A percentile compares a stretch with the other conserved stretches of the same genome.
Evolutionary conservation across 2,329 filamentous ascomycete species (phyloP).

Genomic region (Cladosporium velox): DNA sequence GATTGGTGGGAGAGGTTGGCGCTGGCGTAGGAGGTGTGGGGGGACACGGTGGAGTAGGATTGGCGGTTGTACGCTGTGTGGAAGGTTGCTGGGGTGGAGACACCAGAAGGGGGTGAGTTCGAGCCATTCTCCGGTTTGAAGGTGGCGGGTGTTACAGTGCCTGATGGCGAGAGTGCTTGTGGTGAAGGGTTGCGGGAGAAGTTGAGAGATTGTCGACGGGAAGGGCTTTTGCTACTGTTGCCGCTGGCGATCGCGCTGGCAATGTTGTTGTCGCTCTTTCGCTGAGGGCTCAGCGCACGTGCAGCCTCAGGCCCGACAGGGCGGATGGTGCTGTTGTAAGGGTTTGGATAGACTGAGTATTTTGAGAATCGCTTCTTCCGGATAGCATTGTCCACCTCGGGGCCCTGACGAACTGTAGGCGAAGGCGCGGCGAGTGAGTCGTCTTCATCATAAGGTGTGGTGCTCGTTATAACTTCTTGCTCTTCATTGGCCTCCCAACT

Average conservation of each 20-base stretch:
- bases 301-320: slow-evolving; percentile 12
- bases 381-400: slow-evolving; percentile 11
- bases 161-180: neutral
- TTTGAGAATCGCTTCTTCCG: slow-evolving; percentile 16
- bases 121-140: slow-evolving; percentile 11
- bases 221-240: neutral
- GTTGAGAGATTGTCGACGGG: slow-evolving; percentile 15
- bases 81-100: slow-evolving; percentile 18
- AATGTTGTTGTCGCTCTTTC: slow-evolving; percentile 2
- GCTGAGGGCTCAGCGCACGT: slow-evolving; percentile 10
- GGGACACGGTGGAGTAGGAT: neutral
- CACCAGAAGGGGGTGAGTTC: neutral
- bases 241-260: neutral
- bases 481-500: slow-evolving; percentile 17
- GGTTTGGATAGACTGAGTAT: slow-evolving; percentile 16
- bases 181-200: slow-evolving; percentile 16
- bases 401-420: slow-evolving; percentile 14
- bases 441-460: slow-evolving; percentile 14
- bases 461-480: slow-evolving; percentile 19
- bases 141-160: slow-evolving; percentile 7
- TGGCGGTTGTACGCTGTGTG: slow-evolving; percentile 11
- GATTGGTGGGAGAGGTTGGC: slow-evolving; percentile 1
- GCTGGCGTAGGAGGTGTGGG: slow-evolving; percentile 5
- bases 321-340: slow-evolving; percentile 16
- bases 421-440: slow-evolving; percentile 17